Evolutionary conservation across 768 basidiomycete genomes (phyloP), one percentile per base, ranked within the genome.

Genomic region (Pulveroboletus sp.): DNA sequence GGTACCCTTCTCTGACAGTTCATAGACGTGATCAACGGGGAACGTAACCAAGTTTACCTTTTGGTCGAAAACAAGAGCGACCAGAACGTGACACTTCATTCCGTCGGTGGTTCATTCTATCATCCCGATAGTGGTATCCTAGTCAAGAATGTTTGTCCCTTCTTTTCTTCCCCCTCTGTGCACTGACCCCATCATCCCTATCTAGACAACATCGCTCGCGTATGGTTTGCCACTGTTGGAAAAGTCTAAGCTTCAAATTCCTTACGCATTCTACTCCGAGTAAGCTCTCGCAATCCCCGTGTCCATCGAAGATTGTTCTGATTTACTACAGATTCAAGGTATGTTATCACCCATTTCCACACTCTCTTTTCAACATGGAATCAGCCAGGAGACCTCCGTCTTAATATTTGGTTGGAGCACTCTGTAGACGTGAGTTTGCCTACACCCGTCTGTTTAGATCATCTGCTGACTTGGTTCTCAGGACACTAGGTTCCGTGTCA

Each of bases 21-120:
- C 54, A n/a, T 60, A 92, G 89, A 90, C 51, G 72, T 92, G 43
- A 82, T 91, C 30, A 93, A 93, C 58, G 89, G 89, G 51, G 86
- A 89, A 73, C 81, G 77, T 62, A 93, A 90, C 63, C 70, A 76
- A 30, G 70, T 93, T 31, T 69, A 69, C 24, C 67, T 93, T 43
- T 67, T 74, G 26, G 74, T 92, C 11, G 88, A 89, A 68, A 93
- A 89, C 69, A 86, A 80, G 65, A 85, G 86, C 10, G 79, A 78
- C 57, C 76, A 75, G 59, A 87, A 90, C 55, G 74, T 86, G 43
- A 88, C 86, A 2, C 70, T 92, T 15, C 64, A 81, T 52, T 76
- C 69, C 57, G 74, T 87, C 50, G 76, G 79, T 46, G 89, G 85
- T 38, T 83, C 86, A 32, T 72, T 92, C 58, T 78, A 81, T 54